These are phyloP conservation scores for Leccinellum albellum DNA, from an alignment of 768 basidiomycete species.

Conservation along the genomic window DNA sequence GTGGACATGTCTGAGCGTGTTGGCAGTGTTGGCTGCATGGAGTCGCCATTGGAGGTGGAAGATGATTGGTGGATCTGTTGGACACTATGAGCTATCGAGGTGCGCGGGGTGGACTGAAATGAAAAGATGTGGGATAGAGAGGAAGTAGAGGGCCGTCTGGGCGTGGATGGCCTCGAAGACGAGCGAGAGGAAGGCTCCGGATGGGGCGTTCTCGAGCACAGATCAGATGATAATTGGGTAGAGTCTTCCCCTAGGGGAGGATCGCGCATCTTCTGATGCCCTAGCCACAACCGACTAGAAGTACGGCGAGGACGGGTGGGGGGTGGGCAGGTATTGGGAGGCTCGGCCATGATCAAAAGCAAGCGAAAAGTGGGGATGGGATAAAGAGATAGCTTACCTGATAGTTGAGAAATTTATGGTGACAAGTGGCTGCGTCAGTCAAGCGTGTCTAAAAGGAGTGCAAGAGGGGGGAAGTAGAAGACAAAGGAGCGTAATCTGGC, in stretches of 20 bases:
- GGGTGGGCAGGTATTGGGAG: too few species aligned
- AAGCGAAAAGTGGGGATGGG: slow-evolving; percentile 9
- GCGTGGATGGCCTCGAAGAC: slow-evolving; percentile 20
- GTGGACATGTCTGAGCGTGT: slow-evolving; percentile 35
- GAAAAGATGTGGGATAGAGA: slow-evolving; percentile 26
- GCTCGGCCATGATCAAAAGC: slow-evolving; percentile 23
- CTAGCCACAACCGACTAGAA: slow-evolving; percentile 31
- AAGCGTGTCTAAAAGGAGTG: slow-evolving; percentile 26
- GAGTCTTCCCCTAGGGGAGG: slow-evolving; percentile 16
- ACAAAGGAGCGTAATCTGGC: not conserved
- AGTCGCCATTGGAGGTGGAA: slow-evolving; percentile 4
- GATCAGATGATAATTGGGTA: not conserved
- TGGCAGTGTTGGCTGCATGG: slow-evolving; percentile 3
- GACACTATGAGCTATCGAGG: slow-evolving; percentile 12
- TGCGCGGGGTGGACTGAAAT: slow-evolving; percentile 18
- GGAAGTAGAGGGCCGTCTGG: slow-evolving; percentile 21
- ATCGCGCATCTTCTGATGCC: slow-evolving; percentile 23
- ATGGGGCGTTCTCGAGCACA: not conserved
- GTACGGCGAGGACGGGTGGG: slow-evolving; percentile 16
- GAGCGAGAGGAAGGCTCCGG: slow-evolving; percentile 1
- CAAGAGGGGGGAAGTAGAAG: slow-evolving; percentile 10
- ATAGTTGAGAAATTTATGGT: slow-evolving; percentile 19
- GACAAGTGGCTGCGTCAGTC: slow-evolving; percentile 30
- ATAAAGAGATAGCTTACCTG: slow-evolving; percentile 28
- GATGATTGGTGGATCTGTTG: slow-evolving; percentile 18